These are phyloP conservation scores for Filobasidium wieringae DNA, from an alignment of 768 basidiomycete genomes.

Conservation along the genomic window DNA sequence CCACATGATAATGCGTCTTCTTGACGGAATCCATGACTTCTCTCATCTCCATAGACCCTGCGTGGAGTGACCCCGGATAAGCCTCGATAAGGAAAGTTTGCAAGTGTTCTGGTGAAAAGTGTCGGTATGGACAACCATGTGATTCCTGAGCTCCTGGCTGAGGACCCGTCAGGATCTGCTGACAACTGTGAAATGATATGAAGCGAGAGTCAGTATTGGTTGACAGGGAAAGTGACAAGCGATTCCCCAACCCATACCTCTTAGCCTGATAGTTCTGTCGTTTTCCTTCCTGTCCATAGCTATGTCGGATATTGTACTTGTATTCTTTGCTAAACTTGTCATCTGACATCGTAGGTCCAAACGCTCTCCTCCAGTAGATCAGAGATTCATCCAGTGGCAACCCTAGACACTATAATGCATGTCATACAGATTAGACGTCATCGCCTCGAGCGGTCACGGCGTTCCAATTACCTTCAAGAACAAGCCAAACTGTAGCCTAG, in stretches of 20 bases:
- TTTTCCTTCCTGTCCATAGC: conserved; percentile 85
- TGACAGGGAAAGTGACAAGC: neutral
- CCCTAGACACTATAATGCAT: conserved; percentile 61
- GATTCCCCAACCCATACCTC: conserved; percentile 46
- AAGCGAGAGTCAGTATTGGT: neutral
- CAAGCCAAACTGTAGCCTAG: conserved; percentile 76
- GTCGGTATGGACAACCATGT: conserved; percentile 87
- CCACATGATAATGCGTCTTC: conserved; percentile 75
- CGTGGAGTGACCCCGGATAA: conserved; percentile 43
- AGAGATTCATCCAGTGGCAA: conserved; percentile 88
- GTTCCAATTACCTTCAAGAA: conserved; percentile 75
- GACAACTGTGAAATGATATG: conserved; percentile 52
- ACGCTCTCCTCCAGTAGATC: conserved; percentile 82
- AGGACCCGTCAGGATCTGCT: conserved; percentile 63
- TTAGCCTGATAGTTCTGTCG: conserved; percentile 88
- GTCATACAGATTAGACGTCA: neutral
- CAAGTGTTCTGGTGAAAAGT: conserved; percentile 72
- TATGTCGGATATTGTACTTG: conserved; percentile 92
- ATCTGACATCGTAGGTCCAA: conserved; percentile 57
- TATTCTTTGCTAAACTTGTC: conserved; percentile 98
- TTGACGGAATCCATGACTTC: conserved; percentile 76
- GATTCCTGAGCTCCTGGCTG: conserved; percentile 57
- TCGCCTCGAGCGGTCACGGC: neutral
- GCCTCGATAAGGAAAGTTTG: conserved; percentile 50
- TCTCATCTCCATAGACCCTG: conserved; percentile 55